Base-by-base conservation (phyloP, 805 yeast species). In the Nakazawaea ambrosiae region DNA sequence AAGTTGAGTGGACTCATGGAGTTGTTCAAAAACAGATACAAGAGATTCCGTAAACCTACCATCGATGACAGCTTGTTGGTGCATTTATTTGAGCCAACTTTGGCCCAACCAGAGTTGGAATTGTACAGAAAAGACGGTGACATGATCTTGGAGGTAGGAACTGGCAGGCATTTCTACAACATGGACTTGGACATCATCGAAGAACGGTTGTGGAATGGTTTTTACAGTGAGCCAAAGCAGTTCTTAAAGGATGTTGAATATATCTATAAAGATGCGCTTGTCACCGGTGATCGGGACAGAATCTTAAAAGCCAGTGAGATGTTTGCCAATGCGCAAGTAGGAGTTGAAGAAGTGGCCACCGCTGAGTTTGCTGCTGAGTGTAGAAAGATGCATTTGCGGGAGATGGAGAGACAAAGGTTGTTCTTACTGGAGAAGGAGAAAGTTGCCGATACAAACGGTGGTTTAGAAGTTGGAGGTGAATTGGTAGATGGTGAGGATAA, bases 201-300 rank as follows among this genome's bases (percentile, higher is more conserved):
- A 53, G 97, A 92, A 54, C 69, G 98, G 41, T 60, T 92, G 38
- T 92, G 98, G 98, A 92, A 92, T 57, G 98, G 98, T 0, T 92
- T 61, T 57, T 92, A 92, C 52, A 80, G 86, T 27, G 96, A 88
- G 50, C 97, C 97, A 11, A 80, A 77, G 46, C 97, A 92, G 55
- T 90, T 84, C 52, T 61, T 89, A 48, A 75, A 73, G 46, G 98
- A 92, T 53, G 72, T 92, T 31, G 87, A 81, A 51, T 70, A 83
- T 75, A 90, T 92, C 27, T 79, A 84, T 31, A 68, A 68, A 24
- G 99, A 92, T 61, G 73, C 95, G 0, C 66, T 70, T 24, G 75
- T 78, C 0, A 60, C 71, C 3, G 86, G 85, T 0, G 97, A 90
- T 47, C 70, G 97, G 31, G 98, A 92, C 41, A 68, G 96, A 37